phyloP scores from a whole-genome alignment of 2,329 filamentous ascomycete genomes.

The Aspergillus sp. region DNA sequence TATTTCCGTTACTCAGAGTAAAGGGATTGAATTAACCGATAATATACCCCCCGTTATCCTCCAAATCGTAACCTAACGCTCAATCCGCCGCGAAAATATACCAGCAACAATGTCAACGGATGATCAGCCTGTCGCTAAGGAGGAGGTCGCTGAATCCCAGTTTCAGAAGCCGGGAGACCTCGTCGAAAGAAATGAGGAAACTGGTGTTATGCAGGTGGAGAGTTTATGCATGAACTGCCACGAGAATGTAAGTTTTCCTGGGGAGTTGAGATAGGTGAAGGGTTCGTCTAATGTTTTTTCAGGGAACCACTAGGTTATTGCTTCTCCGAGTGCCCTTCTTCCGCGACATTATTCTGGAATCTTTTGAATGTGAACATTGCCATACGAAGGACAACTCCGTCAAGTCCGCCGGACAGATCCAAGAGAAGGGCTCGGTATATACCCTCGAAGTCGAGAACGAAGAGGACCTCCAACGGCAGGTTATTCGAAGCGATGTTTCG shows the following conservation, averaged over 20 bases:
- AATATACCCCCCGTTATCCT: background rate
- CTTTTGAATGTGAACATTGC: slow-evolving; percentile 90
- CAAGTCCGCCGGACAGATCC: slow-evolving; percentile 86
- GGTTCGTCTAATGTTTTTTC: slow-evolving; percentile 11
- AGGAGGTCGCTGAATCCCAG: slow-evolving; percentile 28
- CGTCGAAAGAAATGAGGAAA: slow-evolving; percentile 41
- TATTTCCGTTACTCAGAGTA: background rate
- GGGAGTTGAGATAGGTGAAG: background rate
- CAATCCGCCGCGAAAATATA: too few relatives aligned
- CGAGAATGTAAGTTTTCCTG: slow-evolving; percentile 65
- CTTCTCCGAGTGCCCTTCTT: slow-evolving; percentile 95
- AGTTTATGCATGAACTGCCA: slow-evolving; percentile 86
- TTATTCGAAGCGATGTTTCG: slow-evolving; percentile 89
- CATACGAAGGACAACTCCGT: slow-evolving; percentile 89
- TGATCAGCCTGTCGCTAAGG: slow-evolving; percentile 17
- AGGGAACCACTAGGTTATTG: slow-evolving; percentile 83
- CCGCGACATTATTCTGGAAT: slow-evolving; percentile 96
- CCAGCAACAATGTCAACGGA: slow-evolving; percentile 29
- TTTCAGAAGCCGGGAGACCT: slow-evolving; percentile 42
- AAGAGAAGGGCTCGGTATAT: slow-evolving; percentile 83
- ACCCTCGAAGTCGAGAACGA: slow-evolving; percentile 72
- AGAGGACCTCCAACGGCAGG: slow-evolving; percentile 77
- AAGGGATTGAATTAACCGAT: background rate
- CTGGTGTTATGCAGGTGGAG: slow-evolving; percentile 54
- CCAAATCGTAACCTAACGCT: background rate